phyloP scores from a whole-genome alignment of 176 grass and related monocot species.

The Oryza coarctata region DNA sequence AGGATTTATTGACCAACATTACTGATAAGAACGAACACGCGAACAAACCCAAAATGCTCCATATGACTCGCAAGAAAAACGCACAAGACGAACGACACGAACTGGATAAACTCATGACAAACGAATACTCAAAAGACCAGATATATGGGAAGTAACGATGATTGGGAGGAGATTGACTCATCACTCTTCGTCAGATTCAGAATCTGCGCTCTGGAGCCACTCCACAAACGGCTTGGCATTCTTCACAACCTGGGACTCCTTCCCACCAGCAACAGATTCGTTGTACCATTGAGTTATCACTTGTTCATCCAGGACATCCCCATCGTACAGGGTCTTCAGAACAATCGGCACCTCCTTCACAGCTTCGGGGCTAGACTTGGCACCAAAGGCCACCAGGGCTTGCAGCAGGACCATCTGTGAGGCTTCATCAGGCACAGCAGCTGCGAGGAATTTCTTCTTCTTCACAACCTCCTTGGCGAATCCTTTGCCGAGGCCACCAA shows the following conservation, averaged over 20 bases:
- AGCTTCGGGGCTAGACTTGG: slow-evolving; percentile 21
- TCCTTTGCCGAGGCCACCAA: slow-evolving; percentile 48
- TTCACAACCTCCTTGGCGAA: slow-evolving; percentile 55
- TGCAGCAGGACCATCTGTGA: background rate
- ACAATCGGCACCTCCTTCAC: slow-evolving; percentile 56
- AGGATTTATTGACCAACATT: background rate
- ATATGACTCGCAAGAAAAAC: background rate
- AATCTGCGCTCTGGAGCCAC: slow-evolving; percentile 73
- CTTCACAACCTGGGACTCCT: slow-evolving; percentile 41
- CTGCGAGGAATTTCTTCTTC: slow-evolving; percentile 58
- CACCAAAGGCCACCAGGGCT: background rate
- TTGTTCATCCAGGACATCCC: slow-evolving; percentile 49
- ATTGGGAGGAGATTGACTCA: background rate
- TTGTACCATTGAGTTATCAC: slow-evolving; percentile 47
- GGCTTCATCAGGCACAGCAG: slow-evolving; percentile 43
- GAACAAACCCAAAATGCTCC: background rate
- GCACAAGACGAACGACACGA: background rate
- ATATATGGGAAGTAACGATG: background rate
- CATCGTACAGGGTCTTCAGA: slow-evolving; percentile 52
- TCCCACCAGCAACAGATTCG: slow-evolving; percentile 33
- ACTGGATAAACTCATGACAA: background rate
- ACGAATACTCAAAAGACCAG: too few relatives aligned
- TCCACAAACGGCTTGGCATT: slow-evolving; percentile 61
- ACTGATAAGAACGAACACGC: background rate
- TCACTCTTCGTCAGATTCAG: slow-evolving; percentile 63